Conservation (phyloP, 75 land plant species). For the Selaginella tamariscina region DNA sequence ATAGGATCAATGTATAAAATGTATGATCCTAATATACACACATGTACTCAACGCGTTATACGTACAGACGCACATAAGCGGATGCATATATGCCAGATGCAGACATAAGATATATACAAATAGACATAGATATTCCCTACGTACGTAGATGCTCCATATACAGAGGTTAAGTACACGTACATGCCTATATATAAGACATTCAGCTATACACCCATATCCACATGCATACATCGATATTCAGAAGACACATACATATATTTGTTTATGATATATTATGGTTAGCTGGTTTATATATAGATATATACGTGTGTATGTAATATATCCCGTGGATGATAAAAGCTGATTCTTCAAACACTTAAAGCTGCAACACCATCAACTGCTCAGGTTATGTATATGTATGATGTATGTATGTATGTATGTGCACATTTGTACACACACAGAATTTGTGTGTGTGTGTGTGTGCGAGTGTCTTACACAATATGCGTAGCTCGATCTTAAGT, state of each 20-base stretch:
- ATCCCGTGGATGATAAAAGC: conserved; percentile 18
- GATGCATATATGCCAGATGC: background rate
- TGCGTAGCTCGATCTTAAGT: no score
- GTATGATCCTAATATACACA: background rate
- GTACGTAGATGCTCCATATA: background rate
- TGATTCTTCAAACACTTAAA: conserved; percentile 48
- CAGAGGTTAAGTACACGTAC: background rate
- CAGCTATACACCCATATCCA: no score
- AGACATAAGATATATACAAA: background rate
- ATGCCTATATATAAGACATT: no score
- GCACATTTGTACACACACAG: no score
- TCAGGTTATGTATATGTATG: no score
- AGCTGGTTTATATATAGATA: background rate
- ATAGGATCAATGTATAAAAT: no score
- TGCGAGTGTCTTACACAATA: no score
- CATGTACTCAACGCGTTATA: background rate
- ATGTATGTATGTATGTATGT: no score
- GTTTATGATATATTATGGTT: background rate
- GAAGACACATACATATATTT: no score
- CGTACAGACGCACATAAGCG: no score
- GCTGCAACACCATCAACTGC: conserved; percentile 45
- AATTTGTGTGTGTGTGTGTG: no score
- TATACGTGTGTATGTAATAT: conserved; percentile 11
- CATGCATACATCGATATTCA: no score
- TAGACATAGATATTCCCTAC: background rate